These are phyloP conservation scores for Penicillium oxalicum DNA, from an alignment of 2,329 filamentous ascomycete genomes.

Conservation along the genomic window DNA sequence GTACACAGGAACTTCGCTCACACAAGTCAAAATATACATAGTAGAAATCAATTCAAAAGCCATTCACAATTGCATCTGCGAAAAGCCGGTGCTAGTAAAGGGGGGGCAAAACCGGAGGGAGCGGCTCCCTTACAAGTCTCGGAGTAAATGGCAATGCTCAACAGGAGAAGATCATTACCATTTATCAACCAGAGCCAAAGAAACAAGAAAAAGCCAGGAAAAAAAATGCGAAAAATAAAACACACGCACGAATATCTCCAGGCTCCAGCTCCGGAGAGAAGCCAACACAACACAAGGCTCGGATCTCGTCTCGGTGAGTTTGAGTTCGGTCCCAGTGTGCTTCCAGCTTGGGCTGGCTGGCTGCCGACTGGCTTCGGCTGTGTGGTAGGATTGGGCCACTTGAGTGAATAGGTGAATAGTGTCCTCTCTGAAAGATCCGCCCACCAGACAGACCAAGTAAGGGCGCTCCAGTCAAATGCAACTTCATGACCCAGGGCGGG, in stretches of 20 bases:
- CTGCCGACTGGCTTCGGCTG: slow-evolving; percentile 8
- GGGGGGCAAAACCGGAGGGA: no score
- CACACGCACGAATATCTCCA: background rate
- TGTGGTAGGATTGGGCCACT: slow-evolving; percentile 6
- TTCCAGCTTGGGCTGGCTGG: slow-evolving; percentile 6
- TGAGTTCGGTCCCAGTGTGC: slow-evolving; percentile 6
- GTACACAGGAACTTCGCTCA: slow-evolving; percentile 19
- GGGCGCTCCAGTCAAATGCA: no score
- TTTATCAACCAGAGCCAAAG: no score
- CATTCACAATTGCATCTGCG: no score
- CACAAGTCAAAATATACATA: no score
- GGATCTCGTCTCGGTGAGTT: background rate
- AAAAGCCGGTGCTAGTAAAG: no score
- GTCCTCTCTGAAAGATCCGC: background rate
- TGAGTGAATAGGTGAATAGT: background rate
- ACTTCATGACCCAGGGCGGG: no score
- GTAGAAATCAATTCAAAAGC: no score
- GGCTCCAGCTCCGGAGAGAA: background rate
- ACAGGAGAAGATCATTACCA: no score
- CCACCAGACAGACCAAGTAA: background rate
- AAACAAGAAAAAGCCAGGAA: no score
- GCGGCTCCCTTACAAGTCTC: background rate
- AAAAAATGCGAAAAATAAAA: no score
- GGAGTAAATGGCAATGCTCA: background rate
- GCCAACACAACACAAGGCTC: background rate